These are phyloP conservation scores for Vanrija sp. DNA, from an alignment of 1,284 basidiomycete genomes.

Conservation along the genomic window DNA sequence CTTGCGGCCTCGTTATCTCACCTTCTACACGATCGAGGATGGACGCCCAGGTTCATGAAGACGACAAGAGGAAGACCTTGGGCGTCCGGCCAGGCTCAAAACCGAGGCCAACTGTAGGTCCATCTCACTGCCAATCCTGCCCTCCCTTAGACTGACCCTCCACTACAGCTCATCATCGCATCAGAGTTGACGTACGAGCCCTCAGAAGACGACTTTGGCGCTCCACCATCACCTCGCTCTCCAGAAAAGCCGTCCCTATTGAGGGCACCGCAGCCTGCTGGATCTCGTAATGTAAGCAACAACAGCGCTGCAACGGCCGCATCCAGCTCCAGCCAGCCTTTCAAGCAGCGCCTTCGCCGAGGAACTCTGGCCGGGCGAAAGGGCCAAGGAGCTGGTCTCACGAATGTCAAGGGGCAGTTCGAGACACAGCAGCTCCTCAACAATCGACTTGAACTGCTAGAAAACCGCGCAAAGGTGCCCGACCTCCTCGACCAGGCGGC, in stretches of 20 bases:
- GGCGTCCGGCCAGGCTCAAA: conserved; percentile 35
- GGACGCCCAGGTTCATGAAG: conserved; percentile 18
- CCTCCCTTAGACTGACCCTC: background rate
- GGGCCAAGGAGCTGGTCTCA: background rate
- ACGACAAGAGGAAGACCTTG: conserved; percentile 29
- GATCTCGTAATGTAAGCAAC: too few relatives aligned
- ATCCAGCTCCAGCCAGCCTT: background rate
- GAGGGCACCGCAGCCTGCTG: too few relatives aligned
- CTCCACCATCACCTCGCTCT: too few relatives aligned
- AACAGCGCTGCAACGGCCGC: too few relatives aligned
- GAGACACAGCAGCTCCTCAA: conserved; percentile 41
- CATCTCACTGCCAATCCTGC: background rate
- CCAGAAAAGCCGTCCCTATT: too few relatives aligned
- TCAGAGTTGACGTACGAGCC: too few relatives aligned
- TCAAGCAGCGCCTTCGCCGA: background rate
- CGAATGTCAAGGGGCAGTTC: conserved; percentile 25
- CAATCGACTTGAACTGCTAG: conserved; percentile 37
- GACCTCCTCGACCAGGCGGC: conserved; percentile 36
- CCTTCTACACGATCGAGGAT: background rate
- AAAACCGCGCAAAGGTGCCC: conserved; percentile 25
- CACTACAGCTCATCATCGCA: background rate
- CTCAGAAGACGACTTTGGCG: too few relatives aligned
- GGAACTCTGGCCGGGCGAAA: conserved; percentile 1
- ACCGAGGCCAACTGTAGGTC: conserved; percentile 9
- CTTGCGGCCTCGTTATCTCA: too few relatives aligned